phyloP scores from a whole-genome alignment of 768 basidiomycete genomes.

The Gymnopilus junonius region DNA sequence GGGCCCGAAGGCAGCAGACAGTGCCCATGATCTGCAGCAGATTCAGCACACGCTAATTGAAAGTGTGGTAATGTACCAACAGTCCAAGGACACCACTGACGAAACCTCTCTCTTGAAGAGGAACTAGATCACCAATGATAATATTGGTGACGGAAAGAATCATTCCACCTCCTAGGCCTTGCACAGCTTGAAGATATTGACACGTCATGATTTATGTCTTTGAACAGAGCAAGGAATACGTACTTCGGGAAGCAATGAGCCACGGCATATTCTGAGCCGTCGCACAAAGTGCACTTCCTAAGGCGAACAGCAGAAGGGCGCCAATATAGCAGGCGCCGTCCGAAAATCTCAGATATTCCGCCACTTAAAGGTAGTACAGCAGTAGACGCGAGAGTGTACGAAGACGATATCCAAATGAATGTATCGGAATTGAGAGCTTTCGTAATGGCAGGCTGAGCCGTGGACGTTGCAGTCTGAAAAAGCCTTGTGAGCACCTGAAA shows the following conservation, averaged over 20 bases:
- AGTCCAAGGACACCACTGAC: constrained; percentile 23
- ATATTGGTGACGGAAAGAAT: constrained; percentile 41
- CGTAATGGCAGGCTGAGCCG: constrained; percentile 30
- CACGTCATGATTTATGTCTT: background rate
- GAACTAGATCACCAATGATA: constrained; percentile 48
- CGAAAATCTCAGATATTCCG: constrained; percentile 36
- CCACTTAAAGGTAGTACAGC: constrained; percentile 44
- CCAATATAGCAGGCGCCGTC: constrained; percentile 39
- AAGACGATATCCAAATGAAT: constrained; percentile 49
- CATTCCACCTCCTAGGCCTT: constrained; percentile 44
- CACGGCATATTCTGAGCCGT: constrained; percentile 43
- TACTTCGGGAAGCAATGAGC: constrained; percentile 43
- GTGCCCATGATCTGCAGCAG: background rate
- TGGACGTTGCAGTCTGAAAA: constrained; percentile 17
- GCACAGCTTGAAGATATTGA: constrained; percentile 32
- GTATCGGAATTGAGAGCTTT: constrained; percentile 37
- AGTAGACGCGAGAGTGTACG: constrained; percentile 45
- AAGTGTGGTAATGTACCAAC: background rate
- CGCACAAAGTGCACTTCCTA: constrained; percentile 50
- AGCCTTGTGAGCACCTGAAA: too few relatives aligned
- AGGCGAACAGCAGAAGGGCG: constrained; percentile 39
- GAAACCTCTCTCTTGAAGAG: constrained; percentile 47
- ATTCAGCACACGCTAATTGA: too few relatives aligned
- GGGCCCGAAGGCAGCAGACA: background rate
- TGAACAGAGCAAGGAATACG: background rate